phyloP scores from a whole-genome alignment of 352 stramenopile species.

The Pythium angustatum region DNA sequence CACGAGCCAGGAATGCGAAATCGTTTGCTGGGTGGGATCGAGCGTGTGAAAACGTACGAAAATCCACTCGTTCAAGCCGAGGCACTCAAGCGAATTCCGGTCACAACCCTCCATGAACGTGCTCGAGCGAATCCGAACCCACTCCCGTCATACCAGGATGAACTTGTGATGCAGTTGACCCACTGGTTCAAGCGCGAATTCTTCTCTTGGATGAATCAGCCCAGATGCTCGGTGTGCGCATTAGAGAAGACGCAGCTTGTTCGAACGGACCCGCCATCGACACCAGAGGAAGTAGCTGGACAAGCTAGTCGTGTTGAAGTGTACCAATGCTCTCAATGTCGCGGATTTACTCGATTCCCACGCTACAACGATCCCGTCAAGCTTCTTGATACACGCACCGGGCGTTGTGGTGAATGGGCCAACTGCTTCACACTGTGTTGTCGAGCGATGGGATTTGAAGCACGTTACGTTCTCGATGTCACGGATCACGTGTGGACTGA shows the following conservation, averaged over 20 bases:
- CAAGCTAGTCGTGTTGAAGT: constrained; percentile 85
- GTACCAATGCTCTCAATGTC: constrained; percentile 73
- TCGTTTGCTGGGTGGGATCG: constrained; percentile 47
- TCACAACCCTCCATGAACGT: constrained; percentile 62
- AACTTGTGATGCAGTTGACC: constrained; percentile 73
- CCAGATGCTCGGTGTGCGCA: constrained; percentile 57
- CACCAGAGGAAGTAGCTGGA: constrained; percentile 54
- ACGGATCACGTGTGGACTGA: constrained; percentile 97
- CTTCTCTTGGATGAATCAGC: constrained; percentile 90
- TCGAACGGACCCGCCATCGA: constrained; percentile 47
- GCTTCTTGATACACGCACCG: constrained; percentile 76
- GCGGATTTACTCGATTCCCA: constrained; percentile 75
- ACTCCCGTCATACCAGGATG: constrained; percentile 56
- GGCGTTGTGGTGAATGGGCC: constrained; percentile 92
- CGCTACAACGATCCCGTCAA: constrained; percentile 91
- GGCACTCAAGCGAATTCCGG: constrained; percentile 68
- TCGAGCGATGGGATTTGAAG: constrained; percentile 88
- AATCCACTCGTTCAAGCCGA: constrained; percentile 59
- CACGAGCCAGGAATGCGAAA: constrained; percentile 49
- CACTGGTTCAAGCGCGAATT: constrained; percentile 92
- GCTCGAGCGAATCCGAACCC: constrained; percentile 53
- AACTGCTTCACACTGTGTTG: constrained; percentile 94
- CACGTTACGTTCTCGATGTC: constrained; percentile 92
- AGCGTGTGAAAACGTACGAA: constrained; percentile 67
- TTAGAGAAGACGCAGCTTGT: constrained; percentile 47